phyloP scores from a whole-genome alignment of 1,284 basidiomycete species.

The Leccinum brunneo-olivaceum region DNA sequence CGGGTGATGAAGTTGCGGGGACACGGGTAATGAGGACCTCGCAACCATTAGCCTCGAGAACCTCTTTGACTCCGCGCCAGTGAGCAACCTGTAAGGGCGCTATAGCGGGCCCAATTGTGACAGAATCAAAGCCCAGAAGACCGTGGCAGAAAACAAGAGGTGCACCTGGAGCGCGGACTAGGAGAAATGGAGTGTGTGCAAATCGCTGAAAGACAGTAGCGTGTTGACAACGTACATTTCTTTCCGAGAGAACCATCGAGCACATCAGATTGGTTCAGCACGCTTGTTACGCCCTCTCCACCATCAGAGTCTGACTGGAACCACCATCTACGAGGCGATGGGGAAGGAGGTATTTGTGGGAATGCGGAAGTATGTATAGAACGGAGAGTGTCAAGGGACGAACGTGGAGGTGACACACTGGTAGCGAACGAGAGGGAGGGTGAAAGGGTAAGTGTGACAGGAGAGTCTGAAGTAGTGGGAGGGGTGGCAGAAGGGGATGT shows the following conservation, averaged over 20 bases:
- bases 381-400: conserved; percentile 61
- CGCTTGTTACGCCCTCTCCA: conserved; percentile 38
- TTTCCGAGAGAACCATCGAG: conserved; percentile 48
- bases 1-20: conserved; percentile 81
- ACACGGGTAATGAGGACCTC: conserved; percentile 90
- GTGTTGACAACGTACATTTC: conserved; percentile 58
- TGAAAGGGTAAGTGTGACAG: conserved; percentile 32
- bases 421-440: conserved; percentile 31
- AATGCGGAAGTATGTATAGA: conserved; percentile 38
- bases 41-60: conserved; percentile 80
- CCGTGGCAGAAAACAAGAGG: conserved; percentile 94
- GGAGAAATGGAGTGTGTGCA: conserved; percentile 3
- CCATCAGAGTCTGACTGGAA: conserved; percentile 36
- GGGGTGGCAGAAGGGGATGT: conserved; percentile 62
- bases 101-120: conserved; percentile 65
- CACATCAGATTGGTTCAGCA: conserved; percentile 55
- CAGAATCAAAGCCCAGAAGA: conserved; percentile 80
- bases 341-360: conserved; percentile 14
- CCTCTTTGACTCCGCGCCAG: conserved; percentile 93
- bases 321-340: conserved; percentile 43
- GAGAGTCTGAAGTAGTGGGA: conserved; percentile 25
- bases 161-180: conserved; percentile 70
- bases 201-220: conserved; percentile 3
- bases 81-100: conserved; percentile 83
- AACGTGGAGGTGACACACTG: conserved; percentile 27